Evolutionary conservation across 768 basidiomycete genomes (phyloP).

Genomic region (Punctularia strigosozonata): DNA sequence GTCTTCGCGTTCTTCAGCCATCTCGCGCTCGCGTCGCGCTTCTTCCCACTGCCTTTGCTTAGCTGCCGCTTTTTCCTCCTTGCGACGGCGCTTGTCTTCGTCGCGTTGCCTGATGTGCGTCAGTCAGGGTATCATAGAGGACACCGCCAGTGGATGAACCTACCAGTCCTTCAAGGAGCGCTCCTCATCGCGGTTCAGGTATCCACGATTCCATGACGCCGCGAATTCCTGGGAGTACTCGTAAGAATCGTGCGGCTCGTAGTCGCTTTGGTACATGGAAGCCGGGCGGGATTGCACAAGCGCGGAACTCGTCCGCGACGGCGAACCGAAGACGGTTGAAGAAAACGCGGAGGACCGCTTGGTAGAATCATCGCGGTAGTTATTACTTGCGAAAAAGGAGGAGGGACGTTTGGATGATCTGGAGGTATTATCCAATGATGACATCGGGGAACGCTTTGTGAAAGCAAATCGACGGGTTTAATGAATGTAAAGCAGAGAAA

Average conservation of each 20-base stretch:
- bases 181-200: neutral
- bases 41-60: conserved; percentile 25
- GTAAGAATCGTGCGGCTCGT: neutral
- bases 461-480: too few species aligned
- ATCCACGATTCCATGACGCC: conserved; percentile 40
- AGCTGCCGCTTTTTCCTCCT: conserved; percentile 32
- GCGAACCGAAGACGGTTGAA: too few species aligned
- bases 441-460: conserved; percentile 1
- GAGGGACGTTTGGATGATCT: too few species aligned
- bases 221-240: conserved; percentile 51
- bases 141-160: conserved; percentile 3
- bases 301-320: too few species aligned
- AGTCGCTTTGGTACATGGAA: neutral
- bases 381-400: too few species aligned
- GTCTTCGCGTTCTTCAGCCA: conserved; percentile 12
- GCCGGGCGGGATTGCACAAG: too few species aligned
- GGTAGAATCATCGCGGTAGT: too few species aligned
- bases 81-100: conserved; percentile 40
- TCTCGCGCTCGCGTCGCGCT: conserved; percentile 20
- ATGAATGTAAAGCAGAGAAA: too few species aligned
- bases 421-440: too few species aligned
- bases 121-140: neutral
- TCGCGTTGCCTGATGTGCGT: conserved; percentile 21
- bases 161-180: conserved; percentile 1
- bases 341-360: too few species aligned